Percentiles rank a stretch among this genome's conserved stretches.
Conservation (phyloP, 2,329 filamentous ascomycete genomes). For the Tolypocladium tropicale region DNA sequence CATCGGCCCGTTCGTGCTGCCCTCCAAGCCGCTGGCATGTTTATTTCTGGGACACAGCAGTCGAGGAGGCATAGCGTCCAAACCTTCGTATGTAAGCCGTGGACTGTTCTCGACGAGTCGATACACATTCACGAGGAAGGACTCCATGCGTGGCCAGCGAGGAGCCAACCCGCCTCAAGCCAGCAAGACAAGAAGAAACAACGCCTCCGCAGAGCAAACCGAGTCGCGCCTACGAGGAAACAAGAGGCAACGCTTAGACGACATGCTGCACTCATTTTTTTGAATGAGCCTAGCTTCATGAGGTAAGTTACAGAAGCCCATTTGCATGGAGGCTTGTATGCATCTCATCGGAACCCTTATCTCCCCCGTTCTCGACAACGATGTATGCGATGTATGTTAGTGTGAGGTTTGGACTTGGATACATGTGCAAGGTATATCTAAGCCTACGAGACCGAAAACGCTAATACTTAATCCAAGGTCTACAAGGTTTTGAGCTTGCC, state of each 20-base stretch:
- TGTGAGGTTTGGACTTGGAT: not conserved
- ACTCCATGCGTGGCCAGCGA: conserved; percentile 2
- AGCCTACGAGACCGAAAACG: not conserved
- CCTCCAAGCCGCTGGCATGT: conserved; percentile 26
- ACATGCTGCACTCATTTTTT: conserved; percentile 16
- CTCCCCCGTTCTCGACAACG: not conserved
- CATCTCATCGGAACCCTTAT: not conserved
- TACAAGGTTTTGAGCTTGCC: too few species aligned
- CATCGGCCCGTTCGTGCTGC: conserved; percentile 25
- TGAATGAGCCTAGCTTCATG: not conserved
- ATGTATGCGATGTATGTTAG: too few species aligned
- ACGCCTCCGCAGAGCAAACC: conserved; percentile 7
- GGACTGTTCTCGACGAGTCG: conserved; percentile 22
- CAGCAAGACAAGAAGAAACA: conserved; percentile 6
- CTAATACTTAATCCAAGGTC: too few species aligned
- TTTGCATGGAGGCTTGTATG: not conserved
- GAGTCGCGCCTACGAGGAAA: conserved; percentile 14
- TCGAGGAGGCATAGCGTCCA: conserved; percentile 20
- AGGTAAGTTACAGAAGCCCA: not conserved
- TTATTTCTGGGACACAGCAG: conserved; percentile 27
- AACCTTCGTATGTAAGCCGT: conserved; percentile 24
- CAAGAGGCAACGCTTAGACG: conserved; percentile 23
- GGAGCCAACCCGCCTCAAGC: conserved; percentile 3
- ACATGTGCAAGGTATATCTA: not conserved
- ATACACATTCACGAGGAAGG: conserved; percentile 21